phyloP scores from a whole-genome alignment of 2,329 filamentous ascomycete genomes.

The Neofusicoccum parvum region DNA sequence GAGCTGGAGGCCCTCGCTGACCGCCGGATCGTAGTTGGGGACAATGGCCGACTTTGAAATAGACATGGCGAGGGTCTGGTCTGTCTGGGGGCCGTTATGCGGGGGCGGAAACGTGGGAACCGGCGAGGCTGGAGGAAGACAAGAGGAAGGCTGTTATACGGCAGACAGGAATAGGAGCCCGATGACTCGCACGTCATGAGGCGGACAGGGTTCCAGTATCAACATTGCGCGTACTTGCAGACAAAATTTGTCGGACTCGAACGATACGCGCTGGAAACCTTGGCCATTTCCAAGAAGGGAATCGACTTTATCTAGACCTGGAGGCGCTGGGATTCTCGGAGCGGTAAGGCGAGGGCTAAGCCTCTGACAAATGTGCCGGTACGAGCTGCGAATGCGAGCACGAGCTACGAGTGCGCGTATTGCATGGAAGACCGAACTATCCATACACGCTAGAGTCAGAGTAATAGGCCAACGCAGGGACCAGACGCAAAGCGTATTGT shows the following conservation, averaged over 20 bases:
- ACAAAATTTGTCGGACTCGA: too few relatives aligned
- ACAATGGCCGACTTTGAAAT: neutral
- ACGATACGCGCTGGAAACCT: neutral
- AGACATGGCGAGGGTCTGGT: neutral
- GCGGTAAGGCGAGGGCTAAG: neutral
- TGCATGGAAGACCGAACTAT: neutral
- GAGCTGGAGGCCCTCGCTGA: constrained; percentile 8
- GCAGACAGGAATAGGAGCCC: neutral
- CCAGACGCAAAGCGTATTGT: neutral
- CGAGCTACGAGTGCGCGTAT: neutral
- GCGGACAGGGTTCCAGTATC: neutral
- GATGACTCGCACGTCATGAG: neutral
- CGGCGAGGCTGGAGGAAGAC: neutral
- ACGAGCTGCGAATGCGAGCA: neutral
- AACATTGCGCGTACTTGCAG: neutral
- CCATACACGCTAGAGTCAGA: neutral
- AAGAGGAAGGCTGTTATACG: neutral
- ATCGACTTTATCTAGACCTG: neutral
- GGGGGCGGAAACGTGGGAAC: neutral
- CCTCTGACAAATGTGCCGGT: neutral
- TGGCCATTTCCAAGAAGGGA: neutral
- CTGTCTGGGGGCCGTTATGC: neutral
- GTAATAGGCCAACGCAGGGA: neutral
- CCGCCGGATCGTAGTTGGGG: neutral
- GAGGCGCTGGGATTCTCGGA: neutral